Base-by-base conservation (phyloP, 2,329 filamentous ascomycete genomes). In the Thielaviopsis populi region DNA sequence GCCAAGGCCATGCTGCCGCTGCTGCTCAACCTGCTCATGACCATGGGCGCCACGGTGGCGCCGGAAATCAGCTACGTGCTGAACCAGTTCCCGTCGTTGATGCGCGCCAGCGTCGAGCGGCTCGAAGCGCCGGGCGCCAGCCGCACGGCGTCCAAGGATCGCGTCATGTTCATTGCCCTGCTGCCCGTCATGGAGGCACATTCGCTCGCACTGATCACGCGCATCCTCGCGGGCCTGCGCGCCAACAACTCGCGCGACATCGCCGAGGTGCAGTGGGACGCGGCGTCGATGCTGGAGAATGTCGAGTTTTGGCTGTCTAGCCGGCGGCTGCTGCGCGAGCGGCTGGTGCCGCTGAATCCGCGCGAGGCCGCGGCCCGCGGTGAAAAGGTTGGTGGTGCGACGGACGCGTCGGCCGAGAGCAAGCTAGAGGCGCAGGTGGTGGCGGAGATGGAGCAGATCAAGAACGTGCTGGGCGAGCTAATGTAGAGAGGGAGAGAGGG, bases 51-150 rank as follows among this genome's bases (percentile, higher is more conserved):
- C 0, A 87, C 89, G 1, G 84, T 95, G 58, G 91, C 91, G 0
- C 83, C 86, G 0, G 94, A 99, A 73, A 83, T 97, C 5, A 83
- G 88, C 0, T 85, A 86, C 65, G 95, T 97, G 71, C 79, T 99
- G 33, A 95, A 95, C 71, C 87, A 91, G 71, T 99, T 96, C 73
- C 86, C 89, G 11, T 81, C 84, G 58, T 85, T 97, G 65, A 79
- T 99, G 10, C 75, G 77, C 50, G 83, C 88, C 37, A 89, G 89
- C 13, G 81, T 87, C 7, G 82, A 84, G 61, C 82, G 87, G 0
- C 84, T 97, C 67, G 86, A 89, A 70, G 77, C 82, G 41, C 77
- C 83, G 24, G 74, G 80, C 0, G 76, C 79, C 5, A 81, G 78
- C 68, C 77, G 81, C 40, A 83, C 81, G 15, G 73, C 75, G 22